Evolutionary conservation across 2,329 filamentous ascomycete genomes (phyloP).

Genomic region (Paracoccidioides lutzii): DNA sequence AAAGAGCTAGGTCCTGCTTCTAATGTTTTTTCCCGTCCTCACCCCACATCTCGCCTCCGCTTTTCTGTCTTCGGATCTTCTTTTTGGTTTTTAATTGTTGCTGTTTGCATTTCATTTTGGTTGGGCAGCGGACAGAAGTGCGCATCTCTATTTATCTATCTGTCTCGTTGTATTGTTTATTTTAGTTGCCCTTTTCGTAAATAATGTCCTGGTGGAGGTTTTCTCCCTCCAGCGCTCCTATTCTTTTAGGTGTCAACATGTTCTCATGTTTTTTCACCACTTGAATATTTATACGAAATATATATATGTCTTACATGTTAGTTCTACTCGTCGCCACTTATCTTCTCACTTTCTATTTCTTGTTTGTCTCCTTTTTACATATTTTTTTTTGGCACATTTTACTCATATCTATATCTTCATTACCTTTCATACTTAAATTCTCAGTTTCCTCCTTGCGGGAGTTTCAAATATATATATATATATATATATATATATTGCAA

Average conservation of each 20-base stretch:
- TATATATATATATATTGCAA: no score
- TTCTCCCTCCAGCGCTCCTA: no score
- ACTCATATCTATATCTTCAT: not conserved
- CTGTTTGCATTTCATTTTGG: conserved; percentile 11
- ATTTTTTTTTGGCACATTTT: no score
- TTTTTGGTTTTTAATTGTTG: conserved; percentile 3
- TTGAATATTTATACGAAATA: no score
- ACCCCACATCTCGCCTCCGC: conserved; percentile 2
- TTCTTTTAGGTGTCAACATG: no score
- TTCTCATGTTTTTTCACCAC: no score
- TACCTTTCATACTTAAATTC: not conserved
- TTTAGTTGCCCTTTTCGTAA: no score
- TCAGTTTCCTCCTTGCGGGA: not conserved
- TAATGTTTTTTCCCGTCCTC: conserved; percentile 8
- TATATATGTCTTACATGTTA: no score
- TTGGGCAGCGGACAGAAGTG: conserved; percentile 33
- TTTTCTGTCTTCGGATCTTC: conserved; percentile 11
- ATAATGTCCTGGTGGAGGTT: no score
- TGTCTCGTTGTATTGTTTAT: not conserved
- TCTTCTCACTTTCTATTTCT: no score
- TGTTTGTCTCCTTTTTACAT: not conserved
- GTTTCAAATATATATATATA: no score
- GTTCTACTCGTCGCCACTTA: no score
- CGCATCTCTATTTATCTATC: conserved; percentile 24
- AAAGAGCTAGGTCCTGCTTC: conserved; percentile 3